These are phyloP conservation scores for Coniella lustricola DNA, from an alignment of 2,329 filamentous ascomycete species.

Conservation along the genomic window DNA sequence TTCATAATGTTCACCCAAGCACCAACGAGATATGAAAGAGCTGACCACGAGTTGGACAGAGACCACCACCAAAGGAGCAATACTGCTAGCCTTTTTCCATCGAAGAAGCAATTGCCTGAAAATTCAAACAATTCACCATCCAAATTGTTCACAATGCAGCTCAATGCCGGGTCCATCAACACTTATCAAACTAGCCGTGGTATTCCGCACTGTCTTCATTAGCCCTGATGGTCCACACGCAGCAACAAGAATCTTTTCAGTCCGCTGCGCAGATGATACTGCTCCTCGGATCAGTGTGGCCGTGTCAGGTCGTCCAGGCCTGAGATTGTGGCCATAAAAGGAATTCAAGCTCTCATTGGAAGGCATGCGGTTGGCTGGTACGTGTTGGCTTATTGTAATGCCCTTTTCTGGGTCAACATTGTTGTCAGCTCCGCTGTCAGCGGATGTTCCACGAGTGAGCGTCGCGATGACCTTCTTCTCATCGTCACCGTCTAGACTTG, in stretches of 20 bases:
- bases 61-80: too few species aligned
- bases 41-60: too few species aligned
- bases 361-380: conserved; percentile 1
- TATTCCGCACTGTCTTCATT: conserved; percentile 37
- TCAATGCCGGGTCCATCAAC: conserved; percentile 41
- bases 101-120: too few species aligned
- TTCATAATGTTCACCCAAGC: too few species aligned
- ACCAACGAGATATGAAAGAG: too few species aligned
- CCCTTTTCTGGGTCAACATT: conserved; percentile 6
- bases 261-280: conserved; percentile 25
- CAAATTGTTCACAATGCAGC: conserved; percentile 44
- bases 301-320: conserved; percentile 35
- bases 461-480: background rate
- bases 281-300: conserved; percentile 31
- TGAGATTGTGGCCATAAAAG: conserved; percentile 23
- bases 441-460: background rate
- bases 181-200: conserved; percentile 36
- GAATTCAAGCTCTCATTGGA: conserved; percentile 11
- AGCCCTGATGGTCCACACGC: conserved; percentile 41
- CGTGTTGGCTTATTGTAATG: background rate
- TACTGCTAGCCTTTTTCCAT: too few species aligned
- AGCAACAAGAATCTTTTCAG: conserved; percentile 36
- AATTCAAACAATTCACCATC: conserved; percentile 28
- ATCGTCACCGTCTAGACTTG: conserved; percentile 20
- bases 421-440: background rate